These are phyloP conservation scores for Calonectria hawksworthii DNA, from an alignment of 2,329 filamentous ascomycete genomes.

Conservation along the genomic window DNA sequence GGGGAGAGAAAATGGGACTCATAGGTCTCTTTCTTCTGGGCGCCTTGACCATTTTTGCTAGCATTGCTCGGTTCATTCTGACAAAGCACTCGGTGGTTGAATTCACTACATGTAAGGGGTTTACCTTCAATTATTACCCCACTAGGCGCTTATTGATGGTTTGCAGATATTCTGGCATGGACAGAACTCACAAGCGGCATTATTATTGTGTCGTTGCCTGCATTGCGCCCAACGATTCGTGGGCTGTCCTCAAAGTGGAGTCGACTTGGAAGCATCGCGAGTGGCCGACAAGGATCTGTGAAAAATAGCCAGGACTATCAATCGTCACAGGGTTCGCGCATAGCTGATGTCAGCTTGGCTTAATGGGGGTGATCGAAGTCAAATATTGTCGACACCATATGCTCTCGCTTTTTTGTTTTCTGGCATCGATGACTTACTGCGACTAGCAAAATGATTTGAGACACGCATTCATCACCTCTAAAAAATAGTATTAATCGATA, in stretches of 20 bases:
- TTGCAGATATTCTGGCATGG: conserved; percentile 4
- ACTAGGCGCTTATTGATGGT: background rate
- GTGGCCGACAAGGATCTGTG: background rate
- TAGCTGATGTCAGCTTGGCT: background rate
- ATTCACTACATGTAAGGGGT: background rate
- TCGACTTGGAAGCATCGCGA: background rate
- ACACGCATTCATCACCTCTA: background rate
- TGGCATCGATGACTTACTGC: background rate
- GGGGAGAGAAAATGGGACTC: background rate
- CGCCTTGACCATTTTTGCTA: background rate
- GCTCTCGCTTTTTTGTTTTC: too few species aligned
- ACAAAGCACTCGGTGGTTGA: background rate
- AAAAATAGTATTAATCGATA: background rate
- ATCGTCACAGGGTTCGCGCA: background rate
- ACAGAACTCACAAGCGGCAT: background rate
- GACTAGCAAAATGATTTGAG: background rate
- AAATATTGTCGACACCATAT: background rate
- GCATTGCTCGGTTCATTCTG: conserved; percentile 1
- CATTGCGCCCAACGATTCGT: background rate
- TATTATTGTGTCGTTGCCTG: background rate
- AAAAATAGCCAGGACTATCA: conserved; percentile 3
- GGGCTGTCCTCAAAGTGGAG: background rate
- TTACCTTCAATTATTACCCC: too few species aligned
- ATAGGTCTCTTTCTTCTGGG: background rate
- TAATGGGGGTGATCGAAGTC: background rate